These are phyloP conservation scores for Naumovozyma baii DNA, from an alignment of 805 yeast species.

Conservation along the genomic window DNA sequence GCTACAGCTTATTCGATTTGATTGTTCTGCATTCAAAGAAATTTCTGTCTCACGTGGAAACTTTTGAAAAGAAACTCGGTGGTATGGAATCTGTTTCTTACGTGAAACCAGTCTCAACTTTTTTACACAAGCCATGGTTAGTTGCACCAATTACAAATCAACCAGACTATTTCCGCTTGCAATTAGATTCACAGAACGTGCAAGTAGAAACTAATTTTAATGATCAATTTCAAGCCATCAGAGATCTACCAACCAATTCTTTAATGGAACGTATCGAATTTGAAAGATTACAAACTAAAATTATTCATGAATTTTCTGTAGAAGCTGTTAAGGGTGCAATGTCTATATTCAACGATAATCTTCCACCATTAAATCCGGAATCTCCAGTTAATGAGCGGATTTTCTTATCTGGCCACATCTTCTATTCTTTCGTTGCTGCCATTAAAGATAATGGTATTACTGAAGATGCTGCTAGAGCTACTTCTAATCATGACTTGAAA, in stretches of 20 bases:
- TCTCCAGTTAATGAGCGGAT: constrained; percentile 55
- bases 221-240: constrained; percentile 77
- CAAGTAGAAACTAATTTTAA: constrained; percentile 48
- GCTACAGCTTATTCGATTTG: constrained; percentile 48
- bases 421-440: constrained; percentile 60
- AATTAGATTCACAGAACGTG: constrained; percentile 29
- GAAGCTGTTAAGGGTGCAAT: constrained; percentile 75
- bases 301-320: constrained; percentile 64
- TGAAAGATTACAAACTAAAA: constrained; percentile 65
- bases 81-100: constrained; percentile 43
- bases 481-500: constrained; percentile 67
- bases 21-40: constrained; percentile 56
- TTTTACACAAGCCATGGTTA: constrained; percentile 71
- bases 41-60: constrained; percentile 43
- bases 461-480: constrained; percentile 78
- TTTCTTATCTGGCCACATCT: constrained; percentile 71
- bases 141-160: constrained; percentile 20
- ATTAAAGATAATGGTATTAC: constrained; percentile 60
- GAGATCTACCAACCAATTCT: constrained; percentile 53
- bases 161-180: constrained; percentile 50
- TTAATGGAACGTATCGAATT: constrained; percentile 61
- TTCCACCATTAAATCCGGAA: constrained; percentile 71
- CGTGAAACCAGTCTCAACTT: constrained; percentile 50
- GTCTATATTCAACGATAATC: constrained; percentile 61
- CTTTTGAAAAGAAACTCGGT: constrained; percentile 40